These are phyloP conservation scores for Penicillium freii DNA, from an alignment of 2,329 filamentous ascomycete species.

Conservation along the genomic window DNA sequence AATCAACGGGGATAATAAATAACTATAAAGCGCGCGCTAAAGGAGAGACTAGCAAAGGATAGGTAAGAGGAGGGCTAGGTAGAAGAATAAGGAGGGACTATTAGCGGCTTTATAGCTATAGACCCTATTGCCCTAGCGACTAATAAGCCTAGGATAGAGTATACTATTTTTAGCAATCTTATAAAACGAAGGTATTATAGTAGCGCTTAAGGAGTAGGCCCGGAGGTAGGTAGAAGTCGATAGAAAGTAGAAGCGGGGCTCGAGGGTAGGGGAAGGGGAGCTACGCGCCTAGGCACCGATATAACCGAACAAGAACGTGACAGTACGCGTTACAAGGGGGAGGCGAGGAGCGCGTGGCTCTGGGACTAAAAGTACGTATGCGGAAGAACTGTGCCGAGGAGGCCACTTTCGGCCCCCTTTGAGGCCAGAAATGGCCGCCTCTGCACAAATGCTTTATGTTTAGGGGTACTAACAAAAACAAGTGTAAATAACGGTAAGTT, in stretches of 20 bases:
- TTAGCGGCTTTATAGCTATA: slow-evolving; percentile 8
- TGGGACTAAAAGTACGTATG: slow-evolving; percentile 5
- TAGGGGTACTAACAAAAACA: background rate
- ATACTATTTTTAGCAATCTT: slow-evolving; percentile 6
- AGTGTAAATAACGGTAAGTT: too few species aligned
- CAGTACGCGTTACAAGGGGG: too few species aligned
- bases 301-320: too few species aligned
- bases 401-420: slow-evolving; percentile 15
- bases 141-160: slow-evolving; percentile 3
- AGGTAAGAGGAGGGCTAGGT: slow-evolving; percentile 1
- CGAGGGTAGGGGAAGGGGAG: too few species aligned
- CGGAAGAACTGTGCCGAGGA: slow-evolving; percentile 12
- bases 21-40: too few species aligned
- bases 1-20: too few species aligned
- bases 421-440: slow-evolving; percentile 14
- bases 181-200: slow-evolving; percentile 4
- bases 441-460: slow-evolving; percentile 18
- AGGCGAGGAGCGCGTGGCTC: too few species aligned
- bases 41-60: background rate
- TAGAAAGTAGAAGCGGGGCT: too few species aligned
- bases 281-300: too few species aligned
- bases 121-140: slow-evolving; percentile 5
- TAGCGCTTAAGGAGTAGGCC: slow-evolving; percentile 2
- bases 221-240: too few species aligned
- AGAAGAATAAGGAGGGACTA: slow-evolving; percentile 1